A percentile compares a stretch with the other conserved stretches of the same genome.
phyloP scores from a whole-genome alignment of 2,329 filamentous ascomycete species.

The Colletotrichum spinosum region DNA sequence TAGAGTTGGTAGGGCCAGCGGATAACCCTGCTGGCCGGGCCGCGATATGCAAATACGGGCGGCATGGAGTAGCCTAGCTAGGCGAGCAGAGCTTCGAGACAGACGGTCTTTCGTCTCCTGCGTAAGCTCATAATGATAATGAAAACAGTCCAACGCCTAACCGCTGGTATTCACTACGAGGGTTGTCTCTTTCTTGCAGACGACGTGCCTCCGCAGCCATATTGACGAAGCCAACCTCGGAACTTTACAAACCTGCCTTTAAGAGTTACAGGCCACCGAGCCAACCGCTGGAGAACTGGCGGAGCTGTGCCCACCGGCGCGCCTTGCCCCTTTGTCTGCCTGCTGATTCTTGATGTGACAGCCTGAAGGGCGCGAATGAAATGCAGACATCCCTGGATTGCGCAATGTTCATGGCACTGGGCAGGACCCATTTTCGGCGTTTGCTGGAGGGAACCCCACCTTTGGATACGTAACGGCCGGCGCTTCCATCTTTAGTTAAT shows the following conservation, averaged over 20 bases:
- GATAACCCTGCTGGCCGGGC: conserved; percentile 11
- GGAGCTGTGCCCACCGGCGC: background rate
- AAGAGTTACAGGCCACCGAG: background rate
- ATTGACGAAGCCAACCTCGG: background rate
- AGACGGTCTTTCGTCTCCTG: conserved; percentile 4
- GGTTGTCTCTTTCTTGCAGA: conserved; percentile 1
- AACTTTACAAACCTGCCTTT: background rate
- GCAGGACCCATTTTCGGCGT: conserved; percentile 36
- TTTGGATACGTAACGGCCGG: conserved; percentile 14
- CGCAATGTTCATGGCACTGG: conserved; percentile 10
- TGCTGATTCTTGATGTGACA: conserved; percentile 22
- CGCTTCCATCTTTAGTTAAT: too few relatives aligned
- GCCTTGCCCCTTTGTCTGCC: conserved; percentile 13
- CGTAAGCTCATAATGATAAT: conserved; percentile 37
- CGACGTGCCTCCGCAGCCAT: background rate
- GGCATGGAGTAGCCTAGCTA: conserved; percentile 3
- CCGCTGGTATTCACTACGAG: background rate
- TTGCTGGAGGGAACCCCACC: conserved; percentile 30
- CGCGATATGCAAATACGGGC: conserved; percentile 31
- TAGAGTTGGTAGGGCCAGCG: conserved; percentile 12
- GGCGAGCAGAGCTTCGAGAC: conserved; percentile 20
- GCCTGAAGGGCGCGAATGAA: background rate
- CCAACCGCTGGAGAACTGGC: conserved; percentile 21
- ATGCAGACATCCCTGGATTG: conserved; percentile 22
- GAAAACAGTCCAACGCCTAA: conserved; percentile 16